These are phyloP conservation scores for Aspergillus panamensis DNA, from an alignment of 495 filamentous ascomycete genomes.

Conservation along the genomic window DNA sequence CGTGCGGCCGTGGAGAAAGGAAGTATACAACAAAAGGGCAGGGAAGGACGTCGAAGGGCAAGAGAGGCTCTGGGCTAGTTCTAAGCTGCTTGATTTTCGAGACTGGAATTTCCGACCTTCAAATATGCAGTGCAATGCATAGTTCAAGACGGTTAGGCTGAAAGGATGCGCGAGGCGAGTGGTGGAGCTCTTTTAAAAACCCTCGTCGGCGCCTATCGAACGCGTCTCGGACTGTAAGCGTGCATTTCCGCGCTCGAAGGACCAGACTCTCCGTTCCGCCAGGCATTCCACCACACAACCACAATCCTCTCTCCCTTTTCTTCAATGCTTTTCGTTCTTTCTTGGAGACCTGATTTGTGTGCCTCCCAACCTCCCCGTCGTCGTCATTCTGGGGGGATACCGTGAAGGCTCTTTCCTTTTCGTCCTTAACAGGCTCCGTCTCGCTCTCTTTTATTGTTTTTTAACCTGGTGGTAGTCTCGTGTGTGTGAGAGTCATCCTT, in stretches of 20 bases:
- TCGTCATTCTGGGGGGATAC: constrained; percentile 18
- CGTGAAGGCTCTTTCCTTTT: constrained; percentile 23
- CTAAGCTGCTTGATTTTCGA: neutral
- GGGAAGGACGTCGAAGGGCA: neutral
- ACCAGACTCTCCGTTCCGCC: constrained; percentile 38
- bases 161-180: constrained; percentile 23
- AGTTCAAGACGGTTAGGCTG: constrained; percentile 16
- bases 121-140: constrained; percentile 17
- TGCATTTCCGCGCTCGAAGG: constrained; percentile 45
- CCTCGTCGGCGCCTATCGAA: constrained; percentile 45
- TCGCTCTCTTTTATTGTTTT: constrained; percentile 11
- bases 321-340: constrained; percentile 29
- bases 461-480: neutral
- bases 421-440: constrained; percentile 19
- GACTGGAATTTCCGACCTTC: neutral
- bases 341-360: constrained; percentile 17
- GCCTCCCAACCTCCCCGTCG: constrained; percentile 24
- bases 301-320: constrained; percentile 34
- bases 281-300: constrained; percentile 41
- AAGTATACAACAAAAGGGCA: neutral
- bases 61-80: neutral
- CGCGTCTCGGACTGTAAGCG: constrained; percentile 49
- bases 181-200: constrained; percentile 32
- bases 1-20: constrained; percentile 2
- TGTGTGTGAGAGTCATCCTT: constrained; percentile 6